A percentile compares a stretch with the other conserved stretches of the same genome.
Evolutionary conservation across 2,329 filamentous ascomycete genomes (phyloP).

Genomic region (Camillea tinctor): DNA sequence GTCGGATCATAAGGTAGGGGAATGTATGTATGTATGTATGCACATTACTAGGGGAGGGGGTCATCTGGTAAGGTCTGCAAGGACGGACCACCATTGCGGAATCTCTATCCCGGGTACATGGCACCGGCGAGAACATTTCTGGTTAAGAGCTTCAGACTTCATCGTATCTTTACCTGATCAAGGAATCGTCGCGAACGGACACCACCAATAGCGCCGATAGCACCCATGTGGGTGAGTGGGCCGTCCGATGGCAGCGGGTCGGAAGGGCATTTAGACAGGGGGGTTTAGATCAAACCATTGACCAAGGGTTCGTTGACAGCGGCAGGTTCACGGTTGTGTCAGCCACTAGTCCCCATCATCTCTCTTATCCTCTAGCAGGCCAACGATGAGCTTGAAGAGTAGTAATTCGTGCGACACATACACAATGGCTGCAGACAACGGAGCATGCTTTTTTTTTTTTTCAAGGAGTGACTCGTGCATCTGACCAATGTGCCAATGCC

Average conservation of each 20-base stretch:
- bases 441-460: constrained; percentile 20
- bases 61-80: neutral
- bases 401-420: constrained; percentile 1
- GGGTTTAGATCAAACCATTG: constrained; percentile 19
- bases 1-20: neutral
- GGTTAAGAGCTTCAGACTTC: constrained; percentile 7
- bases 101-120: constrained; percentile 14
- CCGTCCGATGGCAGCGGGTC: constrained; percentile 22
- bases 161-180: constrained; percentile 24
- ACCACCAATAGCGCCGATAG: constrained; percentile 11
- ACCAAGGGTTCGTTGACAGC: constrained; percentile 21
- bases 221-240: constrained; percentile 16
- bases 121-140: constrained; percentile 13
- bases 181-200: constrained; percentile 32
- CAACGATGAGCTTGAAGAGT: neutral
- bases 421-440: constrained; percentile 21
- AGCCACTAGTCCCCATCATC: constrained; percentile 2
- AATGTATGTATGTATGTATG: too few relatives aligned
- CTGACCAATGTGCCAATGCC: constrained; percentile 19
- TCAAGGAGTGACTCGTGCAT: constrained; percentile 18
- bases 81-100: neutral
- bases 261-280: constrained; percentile 23
- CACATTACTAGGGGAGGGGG: too few relatives aligned
- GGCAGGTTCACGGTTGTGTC: constrained; percentile 8
- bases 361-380: neutral